Conservation (phyloP, 768 basidiomycete species). For the Lactarius sp. region DNA sequence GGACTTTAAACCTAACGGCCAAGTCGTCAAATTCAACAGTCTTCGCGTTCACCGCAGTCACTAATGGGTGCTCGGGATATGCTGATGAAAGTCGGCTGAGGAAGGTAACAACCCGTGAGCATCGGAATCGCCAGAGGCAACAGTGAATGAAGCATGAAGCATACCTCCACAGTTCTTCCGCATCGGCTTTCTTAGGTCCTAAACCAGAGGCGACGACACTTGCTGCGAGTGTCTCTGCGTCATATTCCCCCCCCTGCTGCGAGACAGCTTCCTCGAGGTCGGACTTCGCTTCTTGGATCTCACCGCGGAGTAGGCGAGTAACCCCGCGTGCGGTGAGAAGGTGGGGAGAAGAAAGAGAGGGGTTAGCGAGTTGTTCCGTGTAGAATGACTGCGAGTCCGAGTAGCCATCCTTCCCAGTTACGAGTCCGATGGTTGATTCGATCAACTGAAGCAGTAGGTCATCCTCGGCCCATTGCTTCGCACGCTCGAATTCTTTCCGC, state of each 20-base stretch:
- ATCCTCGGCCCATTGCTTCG: constrained; percentile 85
- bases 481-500: constrained; percentile 76
- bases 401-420: constrained; percentile 69
- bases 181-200: constrained; percentile 53
- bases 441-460: constrained; percentile 85
- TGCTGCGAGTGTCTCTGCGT: constrained; percentile 66
- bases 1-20: constrained; percentile 56
- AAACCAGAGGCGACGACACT: constrained; percentile 60
- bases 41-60: constrained; percentile 56
- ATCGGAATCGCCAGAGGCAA: constrained; percentile 1
- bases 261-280: constrained; percentile 72
- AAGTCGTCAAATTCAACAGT: constrained; percentile 58
- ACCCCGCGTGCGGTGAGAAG: constrained; percentile 77
- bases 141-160: constrained; percentile 29
- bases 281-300: constrained; percentile 69
- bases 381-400: constrained; percentile 56
- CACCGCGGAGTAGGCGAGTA: constrained; percentile 71
- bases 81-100: constrained; percentile 42
- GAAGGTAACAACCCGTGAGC: constrained; percentile 20
- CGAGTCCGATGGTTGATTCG: constrained; percentile 75
- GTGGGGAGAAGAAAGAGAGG: constrained; percentile 67
- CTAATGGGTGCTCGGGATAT: constrained; percentile 65
- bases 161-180: constrained; percentile 66
- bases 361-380: constrained; percentile 79
- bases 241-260: constrained; percentile 45